Evolutionary conservation across 805 yeast species (phyloP).

Genomic region (Groenewaldozyma tartarivorans): DNA sequence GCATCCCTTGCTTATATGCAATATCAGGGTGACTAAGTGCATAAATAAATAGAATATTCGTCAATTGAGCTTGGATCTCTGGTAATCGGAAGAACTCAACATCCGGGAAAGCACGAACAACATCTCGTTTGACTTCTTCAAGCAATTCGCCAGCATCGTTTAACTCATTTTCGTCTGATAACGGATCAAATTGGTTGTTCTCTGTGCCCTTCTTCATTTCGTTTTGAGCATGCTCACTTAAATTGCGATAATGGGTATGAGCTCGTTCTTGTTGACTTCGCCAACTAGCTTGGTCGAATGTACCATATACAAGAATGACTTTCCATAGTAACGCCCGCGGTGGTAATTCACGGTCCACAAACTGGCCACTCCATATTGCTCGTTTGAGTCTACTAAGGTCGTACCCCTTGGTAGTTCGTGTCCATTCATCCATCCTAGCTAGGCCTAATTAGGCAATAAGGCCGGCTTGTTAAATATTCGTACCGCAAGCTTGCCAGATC

Average conservation of each 20-base stretch:
- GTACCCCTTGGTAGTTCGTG: neutral
- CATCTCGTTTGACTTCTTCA: constrained; percentile 23
- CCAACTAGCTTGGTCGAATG: constrained; percentile 14
- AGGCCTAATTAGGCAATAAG: too few species aligned
- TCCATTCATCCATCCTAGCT: neutral
- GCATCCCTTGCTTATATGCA: constrained; percentile 48
- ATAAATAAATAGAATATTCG: constrained; percentile 36
- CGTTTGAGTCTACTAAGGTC: constrained; percentile 5
- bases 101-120: constrained; percentile 28
- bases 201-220: neutral
- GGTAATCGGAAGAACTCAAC: constrained; percentile 21
- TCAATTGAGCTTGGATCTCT: constrained; percentile 1
- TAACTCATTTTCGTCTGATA: neutral
- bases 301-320: constrained; percentile 16
- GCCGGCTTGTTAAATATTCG: too few species aligned
- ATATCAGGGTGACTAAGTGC: constrained; percentile 36
- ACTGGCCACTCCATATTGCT: constrained; percentile 12
- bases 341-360: constrained; percentile 5
- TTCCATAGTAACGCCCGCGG: constrained; percentile 16
- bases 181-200: constrained; percentile 1
- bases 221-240: constrained; percentile 5
- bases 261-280: constrained; percentile 6
- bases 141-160: constrained; percentile 9
- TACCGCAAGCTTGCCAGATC: too few species aligned
- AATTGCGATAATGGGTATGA: constrained; percentile 4